A percentile compares a stretch with the other conserved stretches of the same genome.
Evolutionary conservation across 108 stramenopile species (phyloP).

Genomic region (Nannochloropsis gaditana): DNA sequence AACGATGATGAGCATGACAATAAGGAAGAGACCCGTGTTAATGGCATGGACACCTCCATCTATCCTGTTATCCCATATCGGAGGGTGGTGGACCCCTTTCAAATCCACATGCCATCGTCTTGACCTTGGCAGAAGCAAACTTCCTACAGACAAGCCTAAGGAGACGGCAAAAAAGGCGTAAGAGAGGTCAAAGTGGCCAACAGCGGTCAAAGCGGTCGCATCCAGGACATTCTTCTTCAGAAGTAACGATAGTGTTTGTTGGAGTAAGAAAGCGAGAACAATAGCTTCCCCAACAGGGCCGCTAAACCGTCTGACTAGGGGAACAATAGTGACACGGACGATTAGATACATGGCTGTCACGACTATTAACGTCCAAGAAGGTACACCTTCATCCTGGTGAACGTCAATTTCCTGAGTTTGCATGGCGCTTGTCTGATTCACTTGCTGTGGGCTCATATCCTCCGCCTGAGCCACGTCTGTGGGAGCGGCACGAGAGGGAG

Average conservation of each 20-base stretch:
- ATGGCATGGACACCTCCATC: not conserved
- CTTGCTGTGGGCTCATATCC: not conserved
- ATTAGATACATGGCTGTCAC: not conserved
- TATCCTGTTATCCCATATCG: not conserved
- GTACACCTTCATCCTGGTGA: not conserved
- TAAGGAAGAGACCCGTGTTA: not conserved
- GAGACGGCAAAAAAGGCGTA: slow-evolving; percentile 17
- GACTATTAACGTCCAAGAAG: not conserved
- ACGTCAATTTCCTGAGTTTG: not conserved
- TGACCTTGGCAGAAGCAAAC: not conserved
- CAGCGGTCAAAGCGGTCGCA: not conserved
- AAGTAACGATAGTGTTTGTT: not conserved
- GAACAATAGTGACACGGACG: not conserved
- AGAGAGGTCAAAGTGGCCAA: not conserved
- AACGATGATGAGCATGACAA: not conserved
- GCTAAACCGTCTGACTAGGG: not conserved
- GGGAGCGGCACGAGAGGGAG: not conserved
- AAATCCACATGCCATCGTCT: not conserved
- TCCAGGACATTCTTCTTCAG: not conserved
- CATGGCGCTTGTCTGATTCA: not conserved
- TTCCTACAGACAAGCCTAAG: not conserved
- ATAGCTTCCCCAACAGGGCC: not conserved
- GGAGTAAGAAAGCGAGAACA: not conserved
- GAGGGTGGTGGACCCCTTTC: not conserved
- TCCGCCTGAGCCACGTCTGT: not conserved